Evolutionary conservation across 805 yeast species (phyloP), one percentile per base, ranked within the genome.

Genomic region (Lachancea sp.): DNA sequence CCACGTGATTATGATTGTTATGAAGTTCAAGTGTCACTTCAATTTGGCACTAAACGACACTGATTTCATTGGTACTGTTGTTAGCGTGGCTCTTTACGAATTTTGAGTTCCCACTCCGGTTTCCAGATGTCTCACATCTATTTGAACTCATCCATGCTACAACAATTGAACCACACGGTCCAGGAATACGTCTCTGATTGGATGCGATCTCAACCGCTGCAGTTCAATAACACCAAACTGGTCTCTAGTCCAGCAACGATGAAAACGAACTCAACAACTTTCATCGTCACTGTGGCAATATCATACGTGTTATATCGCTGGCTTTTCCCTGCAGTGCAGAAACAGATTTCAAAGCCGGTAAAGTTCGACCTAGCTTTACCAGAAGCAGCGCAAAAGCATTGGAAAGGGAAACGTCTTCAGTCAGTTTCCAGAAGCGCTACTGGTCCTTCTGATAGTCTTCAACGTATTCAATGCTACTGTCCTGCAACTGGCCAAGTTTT

Each of bases 401-500:
- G 96, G 96, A 88, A 88, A 61, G 95, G 95, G 5, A 82, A 78
- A 52, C 68, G 96, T 38, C 68, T 86, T 24, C 74, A 75, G 38
- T 80, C 87, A 0, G 73, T 82, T 11, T 67, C 77, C 11, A 69
- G 85, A 3, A 65, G 9, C 21, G 8, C 67, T 34, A 75, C 76
- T 2, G 74, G 72, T 18, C 88, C 83, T 40, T 84, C 90, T 2
- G 34, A 30, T n/a, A 17, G 16, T 11, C 7, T 13, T 11, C 70
- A 67, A 16, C 69, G 63, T 48, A 84, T 90, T 46, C 89, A 86
- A 55, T 77, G 89, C 45, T 83, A 85, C 60, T 90, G 98, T 64
- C 98, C 98, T 3, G 96, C 97, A 0, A 92, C 97, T 0, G 94
- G 96, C 24, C 96, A 87, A 63, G 79, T 68, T 46, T 68, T 90